Percentiles rank a stretch among this genome's conserved stretches.
Evolutionary conservation across 2,329 filamentous ascomycete genomes (phyloP).

Genomic region (Xenoacremonium recifei): DNA sequence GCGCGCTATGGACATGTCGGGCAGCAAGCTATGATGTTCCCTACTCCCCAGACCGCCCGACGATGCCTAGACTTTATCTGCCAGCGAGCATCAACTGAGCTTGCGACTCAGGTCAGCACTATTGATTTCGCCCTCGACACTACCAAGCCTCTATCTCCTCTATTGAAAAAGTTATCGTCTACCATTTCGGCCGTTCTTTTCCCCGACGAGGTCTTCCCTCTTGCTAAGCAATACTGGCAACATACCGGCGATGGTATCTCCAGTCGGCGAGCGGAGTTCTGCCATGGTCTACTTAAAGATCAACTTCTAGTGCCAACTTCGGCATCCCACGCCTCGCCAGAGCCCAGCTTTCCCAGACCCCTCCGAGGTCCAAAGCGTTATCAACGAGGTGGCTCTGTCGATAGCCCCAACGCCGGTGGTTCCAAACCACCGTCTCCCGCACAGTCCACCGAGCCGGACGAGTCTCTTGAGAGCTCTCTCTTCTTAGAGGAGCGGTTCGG

Average conservation of each 20-base stretch:
- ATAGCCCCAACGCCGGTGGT: slow-evolving; percentile 14
- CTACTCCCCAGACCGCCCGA: slow-evolving; percentile 65
- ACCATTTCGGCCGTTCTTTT: slow-evolving; percentile 71
- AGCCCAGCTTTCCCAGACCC: slow-evolving; percentile 30
- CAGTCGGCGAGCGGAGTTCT: slow-evolving; percentile 89
- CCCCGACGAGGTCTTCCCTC: slow-evolving; percentile 60
- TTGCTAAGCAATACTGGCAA: slow-evolving; percentile 96
- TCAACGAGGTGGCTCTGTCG: slow-evolving; percentile 54
- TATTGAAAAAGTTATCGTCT: slow-evolving; percentile 55
- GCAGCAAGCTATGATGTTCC: slow-evolving; percentile 79
- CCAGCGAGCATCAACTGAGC: slow-evolving; percentile 53
- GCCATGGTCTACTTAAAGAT: slow-evolving; percentile 70
- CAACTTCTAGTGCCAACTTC: slow-evolving; percentile 49
- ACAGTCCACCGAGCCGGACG: slow-evolving; percentile 25
- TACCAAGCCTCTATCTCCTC: slow-evolving; percentile 48
- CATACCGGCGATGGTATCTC: slow-evolving; percentile 92
- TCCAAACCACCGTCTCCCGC: slow-evolving; percentile 15
- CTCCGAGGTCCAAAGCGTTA: slow-evolving; percentile 79
- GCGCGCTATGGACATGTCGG: slow-evolving; percentile 59
- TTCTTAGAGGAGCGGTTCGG: slow-evolving; percentile 96
- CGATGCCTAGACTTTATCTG: slow-evolving; percentile 74
- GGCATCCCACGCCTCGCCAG: slow-evolving; percentile 23
- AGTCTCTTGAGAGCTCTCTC: slow-evolving; percentile 64
- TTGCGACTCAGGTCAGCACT: slow-evolving; percentile 48
- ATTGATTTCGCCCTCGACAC: slow-evolving; percentile 64